Percentiles rank a stretch among this genome's conserved stretches.
Conservation (phyloP, 805 yeast genomes). For the Candida taoyuanica region DNA sequence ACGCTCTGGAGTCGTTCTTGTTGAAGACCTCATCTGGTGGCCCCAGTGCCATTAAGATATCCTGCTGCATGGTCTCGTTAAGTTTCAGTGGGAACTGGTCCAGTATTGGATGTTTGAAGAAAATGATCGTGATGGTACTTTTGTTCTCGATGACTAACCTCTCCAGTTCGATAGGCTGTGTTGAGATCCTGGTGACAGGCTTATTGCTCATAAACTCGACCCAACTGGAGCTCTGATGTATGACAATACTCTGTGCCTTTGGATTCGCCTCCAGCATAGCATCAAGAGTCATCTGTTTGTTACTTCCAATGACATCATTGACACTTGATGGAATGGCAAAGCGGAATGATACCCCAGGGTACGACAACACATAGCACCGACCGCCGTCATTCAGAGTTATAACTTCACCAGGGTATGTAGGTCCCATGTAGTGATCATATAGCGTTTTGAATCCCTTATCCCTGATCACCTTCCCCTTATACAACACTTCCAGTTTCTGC, state of each 20-base stretch:
- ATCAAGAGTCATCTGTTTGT: slow-evolving; percentile 12
- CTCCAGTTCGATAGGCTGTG: slow-evolving; percentile 19
- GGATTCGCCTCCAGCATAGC: slow-evolving; percentile 10
- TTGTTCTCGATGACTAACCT: slow-evolving; percentile 3
- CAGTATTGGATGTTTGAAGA: slow-evolving; percentile 23
- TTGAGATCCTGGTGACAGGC: too few relatives aligned
- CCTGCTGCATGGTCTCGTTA: slow-evolving; percentile 46
- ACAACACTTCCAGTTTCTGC: slow-evolving; percentile 7
- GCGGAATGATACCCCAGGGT: slow-evolving; percentile 53
- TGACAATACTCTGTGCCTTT: slow-evolving; percentile 8
- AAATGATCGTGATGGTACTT: slow-evolving; percentile 17
- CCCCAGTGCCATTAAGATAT: slow-evolving; percentile 42
- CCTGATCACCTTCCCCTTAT: slow-evolving; percentile 15
- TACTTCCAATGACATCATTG: slow-evolving; percentile 2
- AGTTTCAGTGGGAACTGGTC: slow-evolving; percentile 27
- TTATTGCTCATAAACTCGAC: slow-evolving; percentile 21
- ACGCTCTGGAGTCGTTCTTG: slow-evolving; percentile 39
- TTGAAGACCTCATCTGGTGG: slow-evolving; percentile 52
- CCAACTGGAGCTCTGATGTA: slow-evolving; percentile 16
- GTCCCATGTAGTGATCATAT: slow-evolving; percentile 56
- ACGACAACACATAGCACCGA: slow-evolving; percentile 35
- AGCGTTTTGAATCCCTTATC: slow-evolving; percentile 36
- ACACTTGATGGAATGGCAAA: slow-evolving; percentile 26
- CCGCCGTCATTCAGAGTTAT: too few relatives aligned
- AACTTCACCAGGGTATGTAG: slow-evolving; percentile 52